Evolutionary conservation across 192 early-diverging fungal genomes (phyloP).

Genomic region (Umbelopsis vinacea): DNA sequence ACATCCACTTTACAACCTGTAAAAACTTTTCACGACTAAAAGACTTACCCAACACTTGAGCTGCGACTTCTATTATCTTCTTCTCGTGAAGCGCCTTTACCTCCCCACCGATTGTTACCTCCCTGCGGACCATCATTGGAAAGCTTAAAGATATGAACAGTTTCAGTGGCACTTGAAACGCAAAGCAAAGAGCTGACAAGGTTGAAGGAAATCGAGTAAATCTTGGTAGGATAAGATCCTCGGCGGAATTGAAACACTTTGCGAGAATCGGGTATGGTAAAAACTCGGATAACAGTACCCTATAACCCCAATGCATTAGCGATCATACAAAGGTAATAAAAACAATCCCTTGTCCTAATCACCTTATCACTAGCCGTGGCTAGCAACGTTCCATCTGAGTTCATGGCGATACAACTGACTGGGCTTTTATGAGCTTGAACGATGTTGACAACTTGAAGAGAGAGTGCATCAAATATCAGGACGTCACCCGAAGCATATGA

Average conservation of each 20-base stretch:
- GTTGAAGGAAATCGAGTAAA: constrained; percentile 92
- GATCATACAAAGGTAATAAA: not conserved
- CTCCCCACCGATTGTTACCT: constrained; percentile 6
- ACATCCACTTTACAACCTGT: not conserved
- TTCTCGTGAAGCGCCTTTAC: constrained; percentile 1
- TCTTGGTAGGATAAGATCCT: constrained; percentile 89
- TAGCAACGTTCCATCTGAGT: constrained; percentile 88
- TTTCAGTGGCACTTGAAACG: constrained; percentile 92
- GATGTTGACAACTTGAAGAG: constrained; percentile 89
- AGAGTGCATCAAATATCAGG: constrained; percentile 90
- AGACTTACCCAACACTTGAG: constrained; percentile 47
- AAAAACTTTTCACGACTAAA: not conserved
- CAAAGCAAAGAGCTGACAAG: constrained; percentile 68
- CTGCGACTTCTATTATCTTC: constrained; percentile 26
- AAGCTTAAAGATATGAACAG: constrained; percentile 94
- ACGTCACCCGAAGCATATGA: constrained; percentile 75
- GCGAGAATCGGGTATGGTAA: constrained; percentile 82
- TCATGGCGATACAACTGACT: constrained; percentile 84
- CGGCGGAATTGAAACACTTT: constrained; percentile 93
- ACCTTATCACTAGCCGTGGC: constrained; percentile 97
- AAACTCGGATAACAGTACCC: constrained; percentile 97
- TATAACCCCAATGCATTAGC: constrained; percentile 25
- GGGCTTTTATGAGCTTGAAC: constrained; percentile 96
- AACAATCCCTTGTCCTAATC: not conserved
- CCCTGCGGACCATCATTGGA: constrained; percentile 23